Conservation (phyloP, 2,329 filamentous ascomycete genomes). For the Sordariomycetes sp. region DNA sequence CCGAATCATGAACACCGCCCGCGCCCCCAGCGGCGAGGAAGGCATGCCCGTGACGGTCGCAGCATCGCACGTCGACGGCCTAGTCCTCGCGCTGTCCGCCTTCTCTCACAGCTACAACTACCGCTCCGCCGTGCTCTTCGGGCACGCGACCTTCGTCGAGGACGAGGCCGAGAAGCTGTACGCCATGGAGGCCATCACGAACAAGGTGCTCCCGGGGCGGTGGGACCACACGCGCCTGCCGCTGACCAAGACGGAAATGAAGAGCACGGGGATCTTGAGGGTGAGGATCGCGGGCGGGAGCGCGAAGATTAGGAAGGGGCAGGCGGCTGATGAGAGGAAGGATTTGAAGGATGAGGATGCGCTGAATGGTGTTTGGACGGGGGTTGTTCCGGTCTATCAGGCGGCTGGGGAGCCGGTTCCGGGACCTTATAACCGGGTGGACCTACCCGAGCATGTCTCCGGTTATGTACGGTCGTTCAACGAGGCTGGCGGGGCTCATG, state of each 20-base stretch:
- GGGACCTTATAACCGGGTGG: constrained; percentile 45
- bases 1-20: constrained; percentile 59
- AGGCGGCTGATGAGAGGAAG: constrained; percentile 42
- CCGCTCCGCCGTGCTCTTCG: constrained; percentile 69
- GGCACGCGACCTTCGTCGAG: constrained; percentile 57
- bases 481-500: neutral
- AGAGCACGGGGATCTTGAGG: constrained; percentile 61
- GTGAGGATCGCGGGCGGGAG: constrained; percentile 61
- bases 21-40: constrained; percentile 12
- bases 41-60: constrained; percentile 64
- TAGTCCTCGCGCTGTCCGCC: constrained; percentile 70
- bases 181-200: constrained; percentile 69
- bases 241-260: constrained; percentile 63
- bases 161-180: constrained; percentile 61
- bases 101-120: constrained; percentile 83
- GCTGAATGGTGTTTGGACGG: constrained; percentile 38
- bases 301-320: constrained; percentile 61
- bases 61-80: constrained; percentile 66
- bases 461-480: constrained; percentile 29
- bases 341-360: constrained; percentile 34
- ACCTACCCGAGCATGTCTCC: constrained; percentile 51
- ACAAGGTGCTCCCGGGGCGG: constrained; percentile 57
- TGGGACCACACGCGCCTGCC: constrained; percentile 62
- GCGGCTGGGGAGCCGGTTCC: constrained; percentile 53
- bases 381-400: constrained; percentile 52